Evolutionary conservation across 2,329 filamentous ascomycete species (phyloP).

Genomic region (Pezicula carpinea): DNA sequence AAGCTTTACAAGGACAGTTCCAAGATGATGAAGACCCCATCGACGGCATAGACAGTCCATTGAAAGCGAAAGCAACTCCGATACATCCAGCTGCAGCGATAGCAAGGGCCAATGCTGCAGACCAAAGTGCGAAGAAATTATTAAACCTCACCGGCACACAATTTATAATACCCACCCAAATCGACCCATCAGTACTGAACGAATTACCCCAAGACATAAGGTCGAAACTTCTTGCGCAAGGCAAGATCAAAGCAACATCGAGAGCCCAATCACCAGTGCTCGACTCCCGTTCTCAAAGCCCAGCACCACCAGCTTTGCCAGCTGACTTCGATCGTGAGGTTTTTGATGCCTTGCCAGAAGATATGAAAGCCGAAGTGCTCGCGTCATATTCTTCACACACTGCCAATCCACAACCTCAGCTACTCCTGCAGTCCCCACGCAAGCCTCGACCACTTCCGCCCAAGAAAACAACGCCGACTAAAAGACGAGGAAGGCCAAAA

Average conservation of each 20-base stretch:
- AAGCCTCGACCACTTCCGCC: constrained; percentile 31
- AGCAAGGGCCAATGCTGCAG: constrained; percentile 40
- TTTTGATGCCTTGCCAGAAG: constrained; percentile 76
- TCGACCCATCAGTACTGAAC: constrained; percentile 75
- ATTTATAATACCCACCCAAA: constrained; percentile 81
- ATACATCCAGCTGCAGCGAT: constrained; percentile 50
- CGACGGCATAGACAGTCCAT: constrained; percentile 46
- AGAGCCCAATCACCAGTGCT: constrained; percentile 27
- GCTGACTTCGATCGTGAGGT: constrained; percentile 83
- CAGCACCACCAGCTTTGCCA: constrained; percentile 38
- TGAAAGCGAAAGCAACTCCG: constrained; percentile 40
- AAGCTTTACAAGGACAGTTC: constrained; percentile 3
- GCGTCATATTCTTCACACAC: constrained; percentile 53
- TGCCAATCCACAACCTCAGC: constrained; percentile 26
- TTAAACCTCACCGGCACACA: constrained; percentile 84
- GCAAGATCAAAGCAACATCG: constrained; percentile 22
- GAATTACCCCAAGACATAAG: constrained; percentile 83
- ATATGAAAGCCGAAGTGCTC: constrained; percentile 80
- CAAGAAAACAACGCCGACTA: constrained; percentile 61
- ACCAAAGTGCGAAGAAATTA: constrained; percentile 54
- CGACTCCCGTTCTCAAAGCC: constrained; percentile 27
- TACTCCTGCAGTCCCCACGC: constrained; percentile 43
- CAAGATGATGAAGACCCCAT: constrained; percentile 42
- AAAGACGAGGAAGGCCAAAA: constrained; percentile 47
- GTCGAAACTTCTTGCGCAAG: constrained; percentile 64